Conservation (phyloP, 805 yeast species). For the Ogataea wickerhamii region DNA sequence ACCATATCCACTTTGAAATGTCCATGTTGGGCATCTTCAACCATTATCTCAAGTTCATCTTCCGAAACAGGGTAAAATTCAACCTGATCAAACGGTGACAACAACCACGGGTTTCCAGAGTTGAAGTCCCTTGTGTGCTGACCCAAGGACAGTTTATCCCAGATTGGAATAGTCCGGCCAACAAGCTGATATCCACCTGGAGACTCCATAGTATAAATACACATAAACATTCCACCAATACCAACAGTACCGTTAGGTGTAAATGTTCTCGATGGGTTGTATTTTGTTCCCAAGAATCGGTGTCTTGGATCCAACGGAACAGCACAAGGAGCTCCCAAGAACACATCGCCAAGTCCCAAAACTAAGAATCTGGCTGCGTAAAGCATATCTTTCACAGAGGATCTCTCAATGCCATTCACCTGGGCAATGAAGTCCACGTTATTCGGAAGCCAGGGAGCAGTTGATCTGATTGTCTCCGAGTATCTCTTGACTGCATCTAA, state of each 20-base stretch:
- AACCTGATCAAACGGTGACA: slow-evolving; percentile 89
- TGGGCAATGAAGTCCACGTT: slow-evolving; percentile 93
- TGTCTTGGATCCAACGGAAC: slow-evolving; percentile 97
- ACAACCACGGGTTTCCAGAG: slow-evolving; percentile 74
- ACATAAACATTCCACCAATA: slow-evolving; percentile 98
- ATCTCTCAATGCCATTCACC: slow-evolving; percentile 76
- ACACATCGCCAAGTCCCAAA: slow-evolving; percentile 94
- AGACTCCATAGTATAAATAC: slow-evolving; percentile 95
- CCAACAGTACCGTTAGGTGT: slow-evolving; percentile 98
- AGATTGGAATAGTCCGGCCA: slow-evolving; percentile 94
- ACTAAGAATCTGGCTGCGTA: slow-evolving; percentile 90
- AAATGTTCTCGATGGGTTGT: slow-evolving; percentile 93
- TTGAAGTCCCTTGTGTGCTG: slow-evolving; percentile 47
- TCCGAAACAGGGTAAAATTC: slow-evolving; percentile 92
- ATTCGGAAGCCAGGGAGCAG: slow-evolving; percentile 98
- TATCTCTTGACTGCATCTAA: slow-evolving; percentile 87
- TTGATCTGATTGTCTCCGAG: slow-evolving; percentile 86
- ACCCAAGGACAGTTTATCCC: slow-evolving; percentile 90
- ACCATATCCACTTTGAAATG: slow-evolving; percentile 69
- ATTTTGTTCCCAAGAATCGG: slow-evolving; percentile 85
- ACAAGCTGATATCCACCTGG: slow-evolving; percentile 98
- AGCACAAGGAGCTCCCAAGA: slow-evolving; percentile 97
- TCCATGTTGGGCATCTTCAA: slow-evolving; percentile 78
- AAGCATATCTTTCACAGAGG: slow-evolving; percentile 76
- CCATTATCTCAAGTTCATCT: slow-evolving; percentile 66